A percentile compares a stretch with the other conserved stretches of the same genome.
Evolutionary conservation across 148 eudicot species (phyloP).

Genomic region (Arctostaphylos glauca): DNA sequence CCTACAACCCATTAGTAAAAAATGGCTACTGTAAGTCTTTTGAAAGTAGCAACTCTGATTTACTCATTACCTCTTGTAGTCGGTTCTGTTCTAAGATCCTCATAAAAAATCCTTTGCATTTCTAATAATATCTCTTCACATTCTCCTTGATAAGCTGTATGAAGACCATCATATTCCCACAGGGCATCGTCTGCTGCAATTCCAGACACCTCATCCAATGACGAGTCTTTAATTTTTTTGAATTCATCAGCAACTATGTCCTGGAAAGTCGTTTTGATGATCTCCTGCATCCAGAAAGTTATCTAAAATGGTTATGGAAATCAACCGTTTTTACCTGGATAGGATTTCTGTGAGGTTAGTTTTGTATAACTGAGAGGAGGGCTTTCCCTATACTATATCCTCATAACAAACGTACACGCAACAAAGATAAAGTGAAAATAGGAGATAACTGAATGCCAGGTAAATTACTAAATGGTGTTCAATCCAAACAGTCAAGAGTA

Average conservation of each 20-base stretch:
- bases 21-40: neutral
- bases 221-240: slow-evolving; percentile 47
- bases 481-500: neutral
- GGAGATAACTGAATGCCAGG: neutral
- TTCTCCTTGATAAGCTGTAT: slow-evolving; percentile 65
- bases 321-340: neutral
- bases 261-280: slow-evolving; percentile 56
- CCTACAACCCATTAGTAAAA: neutral
- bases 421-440: neutral
- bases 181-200: slow-evolving; percentile 50
- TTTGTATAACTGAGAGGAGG: neutral
- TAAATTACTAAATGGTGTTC: neutral
- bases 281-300: slow-evolving; percentile 51
- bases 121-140: slow-evolving; percentile 87
- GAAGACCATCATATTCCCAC: slow-evolving; percentile 89
- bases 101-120: slow-evolving; percentile 92
- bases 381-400: neutral
- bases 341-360: neutral
- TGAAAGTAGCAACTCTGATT: slow-evolving; percentile 5
- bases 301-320: neutral
- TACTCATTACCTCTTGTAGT: slow-evolving; percentile 47
- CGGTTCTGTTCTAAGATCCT: slow-evolving; percentile 49
- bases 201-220: slow-evolving; percentile 25
- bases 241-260: slow-evolving; percentile 81
- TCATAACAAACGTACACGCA: neutral